Conservation (phyloP, 208 protist species). For the Trypanosoma lewisi region DNA sequence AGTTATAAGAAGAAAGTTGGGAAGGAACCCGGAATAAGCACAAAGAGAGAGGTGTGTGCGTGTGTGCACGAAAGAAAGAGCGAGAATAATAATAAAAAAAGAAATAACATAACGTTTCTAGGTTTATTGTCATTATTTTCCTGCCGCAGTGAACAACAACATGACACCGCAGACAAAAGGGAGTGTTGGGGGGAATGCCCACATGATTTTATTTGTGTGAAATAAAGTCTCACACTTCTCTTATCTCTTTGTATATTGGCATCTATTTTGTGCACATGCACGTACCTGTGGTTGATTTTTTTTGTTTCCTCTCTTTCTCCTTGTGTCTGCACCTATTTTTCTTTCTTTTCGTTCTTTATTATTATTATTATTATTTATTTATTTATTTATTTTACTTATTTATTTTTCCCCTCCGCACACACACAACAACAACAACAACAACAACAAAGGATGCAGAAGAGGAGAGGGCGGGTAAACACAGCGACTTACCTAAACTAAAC, state of each 20-base stretch:
- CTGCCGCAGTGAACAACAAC: too few species aligned
- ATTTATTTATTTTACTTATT: not conserved
- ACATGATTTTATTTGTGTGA: too few species aligned
- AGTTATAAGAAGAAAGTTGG: not conserved
- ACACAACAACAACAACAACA: not conserved
- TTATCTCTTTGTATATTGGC: too few species aligned
- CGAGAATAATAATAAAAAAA: constrained; percentile 2
- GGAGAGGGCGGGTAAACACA: not conserved
- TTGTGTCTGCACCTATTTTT: constrained; percentile 10
- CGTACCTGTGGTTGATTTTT: too few species aligned
- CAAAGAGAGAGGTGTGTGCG: not conserved
- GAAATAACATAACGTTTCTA: not conserved
- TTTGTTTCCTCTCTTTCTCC: constrained; percentile 10
- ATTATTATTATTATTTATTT: constrained; percentile 4
- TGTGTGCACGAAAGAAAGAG: not conserved
- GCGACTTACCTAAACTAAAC: not conserved
- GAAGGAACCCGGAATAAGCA: too few species aligned
- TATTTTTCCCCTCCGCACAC: not conserved
- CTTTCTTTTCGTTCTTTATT: constrained; percentile 14
- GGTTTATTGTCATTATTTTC: too few species aligned
- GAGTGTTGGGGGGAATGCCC: too few species aligned
- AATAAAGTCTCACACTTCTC: too few species aligned
- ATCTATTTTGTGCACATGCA: too few species aligned
- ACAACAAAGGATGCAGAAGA: not conserved
- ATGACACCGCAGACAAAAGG: too few species aligned